These are phyloP conservation scores for Fusarium siculi DNA, from an alignment of 2,329 filamentous ascomycete species.

Conservation along the genomic window DNA sequence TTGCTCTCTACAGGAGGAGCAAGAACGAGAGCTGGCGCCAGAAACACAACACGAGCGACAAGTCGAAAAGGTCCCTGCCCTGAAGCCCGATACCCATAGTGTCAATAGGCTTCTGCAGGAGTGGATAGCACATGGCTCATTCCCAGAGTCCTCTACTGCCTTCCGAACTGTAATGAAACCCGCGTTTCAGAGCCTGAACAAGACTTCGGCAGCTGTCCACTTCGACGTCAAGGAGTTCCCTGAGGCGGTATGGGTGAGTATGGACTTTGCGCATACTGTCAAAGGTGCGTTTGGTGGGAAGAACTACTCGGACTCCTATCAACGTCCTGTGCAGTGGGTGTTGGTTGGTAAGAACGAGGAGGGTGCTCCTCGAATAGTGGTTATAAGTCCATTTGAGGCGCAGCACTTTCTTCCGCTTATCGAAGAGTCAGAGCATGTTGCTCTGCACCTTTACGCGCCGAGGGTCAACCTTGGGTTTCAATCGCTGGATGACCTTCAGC, in stretches of 20 bases:
- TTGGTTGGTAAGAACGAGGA: not conserved
- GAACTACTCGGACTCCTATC: conserved; percentile 31
- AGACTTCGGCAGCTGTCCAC: conserved; percentile 32
- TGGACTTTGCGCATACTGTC: conserved; percentile 33
- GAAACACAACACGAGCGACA: conserved; percentile 71
- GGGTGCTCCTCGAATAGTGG: not conserved
- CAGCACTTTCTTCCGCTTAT: conserved; percentile 60
- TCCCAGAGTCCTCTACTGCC: rapidly evolving
- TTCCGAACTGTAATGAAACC: conserved; percentile 14
- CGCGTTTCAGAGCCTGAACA: conserved; percentile 26
- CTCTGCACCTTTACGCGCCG: conserved; percentile 62
- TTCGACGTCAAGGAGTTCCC: conserved; percentile 27
- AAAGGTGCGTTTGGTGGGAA: not conserved
- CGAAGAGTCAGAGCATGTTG: conserved; percentile 45
- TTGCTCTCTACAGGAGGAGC: conserved; percentile 67
- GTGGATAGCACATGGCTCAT: conserved; percentile 9
- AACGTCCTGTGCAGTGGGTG: conserved; percentile 43
- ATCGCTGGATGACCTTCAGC: conserved; percentile 25
- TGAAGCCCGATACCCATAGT: conserved; percentile 51
- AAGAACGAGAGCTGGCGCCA: conserved; percentile 74
- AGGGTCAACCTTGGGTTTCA: conserved; percentile 48
- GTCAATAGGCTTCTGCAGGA: conserved; percentile 56
- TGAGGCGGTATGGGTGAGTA: conserved; percentile 18
- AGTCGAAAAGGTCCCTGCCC: conserved; percentile 56
- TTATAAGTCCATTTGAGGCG: conserved; percentile 70